Base-by-base conservation (phyloP, 805 yeast genomes). In the Lipomyces yamanashiensis region DNA sequence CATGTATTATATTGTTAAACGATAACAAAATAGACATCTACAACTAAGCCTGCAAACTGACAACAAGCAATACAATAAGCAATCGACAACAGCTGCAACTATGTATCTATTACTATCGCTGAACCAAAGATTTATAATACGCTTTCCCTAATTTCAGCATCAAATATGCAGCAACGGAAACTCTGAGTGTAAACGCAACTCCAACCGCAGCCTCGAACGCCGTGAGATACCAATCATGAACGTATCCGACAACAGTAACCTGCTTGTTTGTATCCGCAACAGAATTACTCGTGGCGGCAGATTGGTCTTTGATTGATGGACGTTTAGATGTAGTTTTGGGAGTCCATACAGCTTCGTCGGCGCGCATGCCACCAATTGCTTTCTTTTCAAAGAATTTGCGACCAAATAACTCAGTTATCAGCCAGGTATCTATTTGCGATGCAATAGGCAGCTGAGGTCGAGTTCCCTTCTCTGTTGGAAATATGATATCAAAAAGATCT, bases 401-500 rank as follows among this genome's bases (percentile, higher is more conserved):
- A 1, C 66, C 66, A 2, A 63, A 48, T 7, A 63, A 40, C 53
- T 36, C 53, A 8, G 57, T n/a, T n/a, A 66, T 21, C 1, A 55
- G 21, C 41, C 58, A 52, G 3, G 63, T 58, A 48, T 62, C 69
- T 54, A 48, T 41, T 28, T 36, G 49, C 8, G 61, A 52, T 9
- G 59, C 43, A 8, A 44, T 47, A 13, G 69, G 69, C n/a, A 66
- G 34, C 15, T 49, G 57, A 4, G 64, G 60, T 33, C 66, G 50
- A 4, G 15, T 23, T 17, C 43, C 41, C 8, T 39, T 28, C 23
- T 47, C 37, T 12, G 17, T 13, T 12, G 69, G 65, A 23, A 48
- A 40, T 1, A 59, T 7, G 1, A 63, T 23, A 17, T 62, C 67
- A 36, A 66, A 50, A n/a, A 77, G 56, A 51, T 77, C 80, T 13